phyloP scores from a whole-genome alignment of 257 asterid species.

The Fraxinus cuspidata region DNA sequence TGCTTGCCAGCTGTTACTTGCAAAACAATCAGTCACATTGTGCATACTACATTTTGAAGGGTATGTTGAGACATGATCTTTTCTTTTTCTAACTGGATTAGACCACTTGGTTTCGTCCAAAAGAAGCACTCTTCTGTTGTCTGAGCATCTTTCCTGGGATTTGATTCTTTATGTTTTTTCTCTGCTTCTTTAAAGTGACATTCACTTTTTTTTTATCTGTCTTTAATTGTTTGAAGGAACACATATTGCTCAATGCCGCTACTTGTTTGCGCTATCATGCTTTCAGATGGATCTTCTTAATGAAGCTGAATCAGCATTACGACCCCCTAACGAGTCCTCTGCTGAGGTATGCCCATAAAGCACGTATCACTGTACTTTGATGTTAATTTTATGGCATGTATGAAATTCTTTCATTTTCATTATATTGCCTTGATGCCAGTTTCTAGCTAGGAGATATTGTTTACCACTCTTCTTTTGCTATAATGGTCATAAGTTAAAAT shows the following conservation, averaged over 20 bases:
- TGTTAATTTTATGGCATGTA: constrained; percentile 11
- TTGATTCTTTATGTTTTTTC: neutral
- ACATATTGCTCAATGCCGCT: constrained; percentile 78
- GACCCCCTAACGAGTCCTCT: constrained; percentile 66
- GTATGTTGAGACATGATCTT: constrained; percentile 37
- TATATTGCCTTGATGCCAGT: neutral
- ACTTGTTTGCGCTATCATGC: constrained; percentile 94
- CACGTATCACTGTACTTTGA: constrained; percentile 4
- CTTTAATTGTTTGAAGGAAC: constrained; percentile 54
- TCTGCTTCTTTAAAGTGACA: constrained; percentile 16
- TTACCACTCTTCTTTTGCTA: constrained; percentile 1
- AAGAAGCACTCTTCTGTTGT: constrained; percentile 4
- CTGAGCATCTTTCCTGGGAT: constrained; percentile 9
- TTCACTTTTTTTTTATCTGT: constrained; percentile 24
- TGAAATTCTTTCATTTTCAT: neutral
- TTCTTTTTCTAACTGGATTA: constrained; percentile 14
- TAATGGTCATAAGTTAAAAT: constrained; percentile 14
- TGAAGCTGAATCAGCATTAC: constrained; percentile 84
- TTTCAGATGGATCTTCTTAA: constrained; percentile 87
- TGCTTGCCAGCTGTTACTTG: constrained; percentile 88
- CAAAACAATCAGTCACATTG: constrained; percentile 89
- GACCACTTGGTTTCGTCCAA: constrained; percentile 4
- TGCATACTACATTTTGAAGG: constrained; percentile 84
- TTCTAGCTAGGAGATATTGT: constrained; percentile 2
- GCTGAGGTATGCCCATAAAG: constrained; percentile 56